Percentiles rank a stretch among this genome's conserved stretches.
Conservation (phyloP, 768 basidiomycete species). For the Fibroporia radiculosa region DNA sequence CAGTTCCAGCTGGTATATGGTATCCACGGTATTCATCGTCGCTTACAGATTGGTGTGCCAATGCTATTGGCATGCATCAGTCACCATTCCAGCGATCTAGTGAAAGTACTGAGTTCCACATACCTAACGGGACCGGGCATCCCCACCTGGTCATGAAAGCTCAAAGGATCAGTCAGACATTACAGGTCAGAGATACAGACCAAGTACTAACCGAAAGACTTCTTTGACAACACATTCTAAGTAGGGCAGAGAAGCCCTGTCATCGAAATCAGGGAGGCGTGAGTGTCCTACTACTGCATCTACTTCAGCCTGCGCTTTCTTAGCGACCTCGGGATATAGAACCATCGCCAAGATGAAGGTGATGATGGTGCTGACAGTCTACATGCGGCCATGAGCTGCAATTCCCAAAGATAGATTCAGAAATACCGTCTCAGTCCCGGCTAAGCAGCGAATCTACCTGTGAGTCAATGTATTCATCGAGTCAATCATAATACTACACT, state of each 20-base stretch:
- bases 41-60: conserved; percentile 12
- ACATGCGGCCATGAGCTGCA: not conserved
- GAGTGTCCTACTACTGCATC: conserved; percentile 33
- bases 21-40: conserved; percentile 19
- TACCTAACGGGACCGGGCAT: conserved; percentile 31
- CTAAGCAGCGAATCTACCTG: too few species aligned
- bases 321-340: conserved; percentile 30
- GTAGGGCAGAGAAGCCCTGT: conserved; percentile 34
- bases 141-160: conserved; percentile 33
- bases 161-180: conserved; percentile 24
- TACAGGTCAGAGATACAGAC: conserved; percentile 8
- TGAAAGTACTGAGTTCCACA: conserved; percentile 21
- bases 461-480: too few species aligned
- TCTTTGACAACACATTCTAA: conserved; percentile 32
- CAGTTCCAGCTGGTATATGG: conserved; percentile 12
- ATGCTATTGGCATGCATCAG: conserved; percentile 5
- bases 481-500: too few species aligned
- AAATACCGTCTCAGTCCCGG: conserved; percentile 13
- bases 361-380: conserved; percentile 33
- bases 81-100: too few species aligned
- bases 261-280: conserved; percentile 32
- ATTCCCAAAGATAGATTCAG: not conserved
- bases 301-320: conserved; percentile 36
- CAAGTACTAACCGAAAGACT: conserved; percentile 22
- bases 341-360: conserved; percentile 35